Percentiles rank a stretch among this genome's conserved stretches.
Evolutionary conservation across 441 rosid species (phyloP).

Genomic region (Adansonia rubrostipa): DNA sequence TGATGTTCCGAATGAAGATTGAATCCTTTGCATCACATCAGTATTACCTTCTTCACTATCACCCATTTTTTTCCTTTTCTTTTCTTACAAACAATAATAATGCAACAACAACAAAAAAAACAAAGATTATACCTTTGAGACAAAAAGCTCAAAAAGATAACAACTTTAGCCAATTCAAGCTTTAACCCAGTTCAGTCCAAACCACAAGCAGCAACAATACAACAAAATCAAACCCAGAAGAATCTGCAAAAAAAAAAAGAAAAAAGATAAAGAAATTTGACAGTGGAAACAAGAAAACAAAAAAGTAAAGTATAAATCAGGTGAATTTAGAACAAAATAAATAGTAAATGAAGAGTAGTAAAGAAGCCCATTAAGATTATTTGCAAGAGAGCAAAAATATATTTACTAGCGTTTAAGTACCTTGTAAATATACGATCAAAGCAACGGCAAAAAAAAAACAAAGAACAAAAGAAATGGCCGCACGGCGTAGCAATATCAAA

Average conservation of each 20-base stretch:
- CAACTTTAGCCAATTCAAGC: slow-evolving; percentile 1
- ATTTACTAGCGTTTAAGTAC: slow-evolving; percentile 20
- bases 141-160: background rate
- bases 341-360: background rate
- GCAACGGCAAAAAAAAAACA: background rate
- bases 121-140: background rate
- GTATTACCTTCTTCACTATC: slow-evolving; percentile 63
- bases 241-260: slow-evolving; percentile 23
- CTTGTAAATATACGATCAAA: slow-evolving; percentile 30
- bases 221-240: slow-evolving; percentile 19
- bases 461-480: slow-evolving; percentile 12
- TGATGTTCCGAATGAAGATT: slow-evolving; percentile 61
- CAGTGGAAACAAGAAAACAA: background rate
- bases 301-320: background rate
- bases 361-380: background rate
- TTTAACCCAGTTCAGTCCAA: slow-evolving; percentile 25
- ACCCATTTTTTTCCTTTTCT: slow-evolving; percentile 49
- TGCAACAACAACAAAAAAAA: background rate
- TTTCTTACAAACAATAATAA: background rate
- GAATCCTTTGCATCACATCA: slow-evolving; percentile 76
- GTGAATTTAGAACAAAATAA: background rate
- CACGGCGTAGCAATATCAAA: slow-evolving; percentile 14
- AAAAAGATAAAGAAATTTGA: background rate
- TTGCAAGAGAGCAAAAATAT: background rate
- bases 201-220: slow-evolving; percentile 26